Conservation (phyloP, 2,329 filamentous ascomycete species). For the Fusarium sp. region DNA sequence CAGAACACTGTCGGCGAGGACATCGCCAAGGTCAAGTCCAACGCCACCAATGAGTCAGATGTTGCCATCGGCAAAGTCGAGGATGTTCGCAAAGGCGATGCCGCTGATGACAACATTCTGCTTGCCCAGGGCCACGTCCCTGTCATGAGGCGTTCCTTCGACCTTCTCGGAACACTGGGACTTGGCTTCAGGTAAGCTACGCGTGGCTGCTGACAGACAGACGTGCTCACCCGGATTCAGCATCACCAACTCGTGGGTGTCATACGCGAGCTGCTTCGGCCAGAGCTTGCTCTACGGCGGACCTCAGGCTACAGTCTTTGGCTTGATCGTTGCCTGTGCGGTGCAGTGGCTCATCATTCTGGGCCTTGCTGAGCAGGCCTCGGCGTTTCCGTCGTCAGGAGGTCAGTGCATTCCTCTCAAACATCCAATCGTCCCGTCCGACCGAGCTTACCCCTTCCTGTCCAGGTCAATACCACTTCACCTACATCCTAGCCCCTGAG, state of each 20-base stretch:
- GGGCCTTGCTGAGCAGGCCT: constrained; percentile 37
- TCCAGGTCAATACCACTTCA: constrained; percentile 42
- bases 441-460: background rate
- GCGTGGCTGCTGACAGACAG: too few relatives aligned
- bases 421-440: background rate
- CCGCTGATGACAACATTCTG: constrained; percentile 32
- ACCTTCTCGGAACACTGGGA: constrained; percentile 30
- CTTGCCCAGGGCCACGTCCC: constrained; percentile 35
- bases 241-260: constrained; percentile 39
- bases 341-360: constrained; percentile 37
- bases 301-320: constrained; percentile 34
- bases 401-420: background rate
- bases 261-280: constrained; percentile 39
- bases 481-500: constrained; percentile 31
- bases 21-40: constrained; percentile 15
- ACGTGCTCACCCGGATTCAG: background rate
- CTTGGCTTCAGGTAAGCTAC: constrained; percentile 25
- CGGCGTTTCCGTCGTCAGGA: constrained; percentile 33
- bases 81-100: constrained; percentile 7
- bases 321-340: constrained; percentile 35
- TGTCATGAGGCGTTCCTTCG: constrained; percentile 31
- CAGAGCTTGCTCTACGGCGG: constrained; percentile 32
- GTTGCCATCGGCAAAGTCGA: constrained; percentile 9
- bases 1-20: constrained; percentile 11
- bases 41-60: constrained; percentile 13